Percentiles rank a stretch among this genome's conserved stretches.
These are phyloP conservation scores for Globisporangium megalacanthum DNA, from an alignment of 352 stramenopile species.

Conservation along the genomic window DNA sequence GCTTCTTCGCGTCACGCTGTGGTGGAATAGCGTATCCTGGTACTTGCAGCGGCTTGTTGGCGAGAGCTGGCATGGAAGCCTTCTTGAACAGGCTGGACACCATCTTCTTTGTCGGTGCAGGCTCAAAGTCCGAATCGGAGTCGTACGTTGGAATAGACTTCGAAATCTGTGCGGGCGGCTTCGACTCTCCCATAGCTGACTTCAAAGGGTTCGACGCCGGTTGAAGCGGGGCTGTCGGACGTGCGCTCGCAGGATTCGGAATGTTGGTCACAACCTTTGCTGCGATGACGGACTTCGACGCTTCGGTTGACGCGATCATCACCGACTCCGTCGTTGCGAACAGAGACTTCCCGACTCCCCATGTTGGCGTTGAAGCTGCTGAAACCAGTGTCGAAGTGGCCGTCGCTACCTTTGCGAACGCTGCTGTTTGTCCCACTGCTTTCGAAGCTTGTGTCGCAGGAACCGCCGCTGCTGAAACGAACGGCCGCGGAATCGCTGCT, in stretches of 20 bases:
- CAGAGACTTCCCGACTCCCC: neutral
- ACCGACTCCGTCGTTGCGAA: neutral
- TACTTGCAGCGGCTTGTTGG: neutral
- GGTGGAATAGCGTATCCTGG: neutral
- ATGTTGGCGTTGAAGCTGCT: neutral
- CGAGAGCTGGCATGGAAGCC: neutral
- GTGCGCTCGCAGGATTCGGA: neutral
- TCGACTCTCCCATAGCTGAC: neutral
- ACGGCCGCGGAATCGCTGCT: neutral
- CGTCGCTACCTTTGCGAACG: neutral
- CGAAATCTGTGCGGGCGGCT: neutral
- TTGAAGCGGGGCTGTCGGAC: neutral
- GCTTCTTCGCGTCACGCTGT: neutral
- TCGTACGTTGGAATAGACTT: constrained; percentile 10
- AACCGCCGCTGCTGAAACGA: neutral
- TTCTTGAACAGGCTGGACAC: neutral
- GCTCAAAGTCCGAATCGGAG: constrained; percentile 12
- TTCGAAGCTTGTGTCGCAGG: neutral
- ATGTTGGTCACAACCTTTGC: neutral
- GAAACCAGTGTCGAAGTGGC: neutral
- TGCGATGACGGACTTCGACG: neutral
- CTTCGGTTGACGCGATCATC: neutral
- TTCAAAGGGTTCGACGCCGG: neutral
- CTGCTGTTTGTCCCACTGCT: neutral
- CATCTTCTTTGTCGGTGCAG: neutral